Base-by-base conservation (phyloP, 768 basidiomycete genomes). In the Boletus reticulatus region DNA sequence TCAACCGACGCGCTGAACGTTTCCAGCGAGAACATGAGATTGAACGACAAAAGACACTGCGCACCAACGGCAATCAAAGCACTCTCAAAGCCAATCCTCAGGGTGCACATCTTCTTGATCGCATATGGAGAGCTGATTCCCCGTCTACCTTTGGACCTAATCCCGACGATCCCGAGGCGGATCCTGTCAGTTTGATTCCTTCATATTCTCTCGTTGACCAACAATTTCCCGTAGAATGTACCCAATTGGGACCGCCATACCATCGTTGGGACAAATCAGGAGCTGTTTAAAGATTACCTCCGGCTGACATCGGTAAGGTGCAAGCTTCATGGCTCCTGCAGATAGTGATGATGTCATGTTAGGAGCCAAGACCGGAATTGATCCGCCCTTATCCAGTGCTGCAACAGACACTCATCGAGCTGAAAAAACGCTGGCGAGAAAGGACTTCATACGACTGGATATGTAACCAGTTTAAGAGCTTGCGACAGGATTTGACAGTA, bases 401-500 rank as follows among this genome's bases (percentile, higher is more conserved):
- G 32, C 84, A 89, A 71, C 82, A 88, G 72, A 97, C 97, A 9
- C 80, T 98, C 44, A 72, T 80, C 43, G 87, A 94, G 64, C 80
- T 99, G 48, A 98, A 97, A 74, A 80, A 79, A 51, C 88, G 88
- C 55, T 98, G 96, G 94, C 81, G 85, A 63, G 81, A 88, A 61
- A 91, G 89, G 60, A 66, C 71, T 34, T 72, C 78, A 0, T 97
- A 98, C 67, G 74, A 81, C 53, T 99, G 93, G 87, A 92, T 98
- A 67, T 94, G 96, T 69, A 97, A 90, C 67, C 97, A 99, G 72
- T 93, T 99, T 77, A 98, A 99, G 79, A 94, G 91, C 70, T 76
- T 99, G 55, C 85, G 97, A 41, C 97, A 98, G 72, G 97, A 99
- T 77, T 80, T 99, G 57, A 98, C 95, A 62, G 96, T 96, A 75